Conservation (phyloP, 169 alveolate species). For the Perkinsus chesapeaki region DNA sequence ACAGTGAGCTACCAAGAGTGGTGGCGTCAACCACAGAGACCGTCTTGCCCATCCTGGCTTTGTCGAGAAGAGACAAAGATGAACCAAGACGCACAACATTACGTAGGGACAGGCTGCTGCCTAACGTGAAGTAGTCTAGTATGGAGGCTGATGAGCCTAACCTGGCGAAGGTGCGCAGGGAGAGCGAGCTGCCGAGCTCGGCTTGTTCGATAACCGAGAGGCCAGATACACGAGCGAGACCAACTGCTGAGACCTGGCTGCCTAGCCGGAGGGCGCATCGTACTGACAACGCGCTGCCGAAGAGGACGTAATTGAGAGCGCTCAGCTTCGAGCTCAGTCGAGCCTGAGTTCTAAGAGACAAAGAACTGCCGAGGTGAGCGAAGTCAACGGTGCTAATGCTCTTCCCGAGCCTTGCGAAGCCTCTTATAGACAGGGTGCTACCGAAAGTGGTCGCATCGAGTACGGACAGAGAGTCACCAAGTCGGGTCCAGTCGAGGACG, state of each 20-base stretch:
- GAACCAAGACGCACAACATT: neutral
- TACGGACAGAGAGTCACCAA: neutral
- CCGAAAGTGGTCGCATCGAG: neutral
- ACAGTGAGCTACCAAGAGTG: neutral
- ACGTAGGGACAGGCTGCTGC: slow-evolving; percentile 2
- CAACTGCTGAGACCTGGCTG: neutral
- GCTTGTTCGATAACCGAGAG: neutral
- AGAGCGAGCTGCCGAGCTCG: neutral
- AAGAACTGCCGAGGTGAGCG: neutral
- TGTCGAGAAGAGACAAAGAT: neutral
- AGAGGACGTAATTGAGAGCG: neutral
- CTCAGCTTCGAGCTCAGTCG: neutral
- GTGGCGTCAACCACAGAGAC: neutral
- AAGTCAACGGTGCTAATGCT: neutral
- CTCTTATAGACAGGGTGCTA: neutral
- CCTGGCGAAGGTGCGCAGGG: neutral
- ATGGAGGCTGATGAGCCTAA: neutral
- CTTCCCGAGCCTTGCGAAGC: neutral
- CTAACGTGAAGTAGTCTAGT: neutral
- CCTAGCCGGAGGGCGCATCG: neutral
- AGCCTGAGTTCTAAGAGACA: neutral
- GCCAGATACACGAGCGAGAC: neutral
- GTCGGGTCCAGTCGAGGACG: neutral
- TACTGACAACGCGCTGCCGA: neutral
- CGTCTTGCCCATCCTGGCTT: neutral